Evolutionary conservation across 306 rosid species (phyloP), one percentile per base, ranked within the genome.

Genomic region (Geum urbanum): DNA sequence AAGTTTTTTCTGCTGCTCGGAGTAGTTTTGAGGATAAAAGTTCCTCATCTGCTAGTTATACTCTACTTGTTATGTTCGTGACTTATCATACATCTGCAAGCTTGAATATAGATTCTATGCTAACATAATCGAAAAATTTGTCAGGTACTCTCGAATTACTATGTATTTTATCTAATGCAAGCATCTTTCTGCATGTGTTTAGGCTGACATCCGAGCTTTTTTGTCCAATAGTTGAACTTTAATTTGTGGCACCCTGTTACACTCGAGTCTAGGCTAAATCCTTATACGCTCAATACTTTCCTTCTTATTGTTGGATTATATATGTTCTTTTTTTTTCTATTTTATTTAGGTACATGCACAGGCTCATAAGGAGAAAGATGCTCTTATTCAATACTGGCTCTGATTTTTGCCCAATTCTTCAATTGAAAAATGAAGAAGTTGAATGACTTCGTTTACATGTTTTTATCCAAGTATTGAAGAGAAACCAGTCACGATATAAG

Each of bases 381-480:
- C 71, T 44, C 57, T 84, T 84, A 48, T 57, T 72, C 62, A 19
- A 11, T 60, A 63, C 20, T 18, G 77, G 46, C 70, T 78, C 74
- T 37, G 73, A 82, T 32, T 58, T 83, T 56, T 74, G 1, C 51
- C 97, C 97, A 27, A 50, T 81, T 79, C 85, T 86, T 11, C 73
- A 67, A 52, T 57, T 92, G 74, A 80, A 81, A 67, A 76, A 78
- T 54, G 81, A 53, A 35, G 98, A 90, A 74, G 92, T 92, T 45
- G 90, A 84, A 73, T 90, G 98, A 94, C 91, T 90, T 66, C 96
- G 97, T 63, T 62, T 85, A 37, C 83, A 84, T 81, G 98, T 97
- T 61, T 92, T 57, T 58, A 46, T 84, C 52, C 88, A 90, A 75
- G 96, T 83, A 3, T 70, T 92, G 49, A 80, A 79, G 74, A 82